phyloP scores from a whole-genome alignment of 2,329 filamentous ascomycete species.

The Microdochium paspali region DNA sequence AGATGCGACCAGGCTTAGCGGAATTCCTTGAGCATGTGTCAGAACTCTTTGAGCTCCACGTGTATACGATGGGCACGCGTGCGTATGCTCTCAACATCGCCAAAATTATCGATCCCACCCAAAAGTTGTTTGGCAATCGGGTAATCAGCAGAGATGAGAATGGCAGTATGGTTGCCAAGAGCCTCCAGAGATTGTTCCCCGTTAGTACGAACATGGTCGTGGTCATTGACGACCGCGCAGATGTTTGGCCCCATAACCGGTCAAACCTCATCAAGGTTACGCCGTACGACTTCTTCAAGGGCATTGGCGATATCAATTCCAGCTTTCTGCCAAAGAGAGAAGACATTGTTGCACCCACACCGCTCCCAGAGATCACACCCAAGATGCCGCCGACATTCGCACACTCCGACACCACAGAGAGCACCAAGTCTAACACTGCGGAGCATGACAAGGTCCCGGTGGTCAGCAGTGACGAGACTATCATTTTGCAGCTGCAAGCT shows the following conservation, averaged over 20 bases:
- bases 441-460: constrained; percentile 10
- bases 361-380: constrained; percentile 8
- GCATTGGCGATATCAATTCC: constrained; percentile 97
- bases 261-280: constrained; percentile 90
- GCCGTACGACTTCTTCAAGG: constrained; percentile 96
- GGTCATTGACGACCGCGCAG: constrained; percentile 93
- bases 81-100: constrained; percentile 93
- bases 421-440: constrained; percentile 1
- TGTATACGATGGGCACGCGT: constrained; percentile 98
- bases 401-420: not conserved
- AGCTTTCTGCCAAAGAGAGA: constrained; percentile 82
- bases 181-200: constrained; percentile 81
- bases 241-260: constrained; percentile 88
- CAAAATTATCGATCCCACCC: constrained; percentile 82
- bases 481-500: constrained; percentile 61
- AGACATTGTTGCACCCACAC: constrained; percentile 32
- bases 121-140: constrained; percentile 83
- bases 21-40: constrained; percentile 73
- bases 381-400: constrained; percentile 7
- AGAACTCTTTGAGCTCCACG: constrained; percentile 84
- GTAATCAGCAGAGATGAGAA: constrained; percentile 97
- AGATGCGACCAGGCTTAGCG: constrained; percentile 78
- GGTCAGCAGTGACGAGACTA: constrained; percentile 16
- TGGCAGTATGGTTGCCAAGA: constrained; percentile 85
- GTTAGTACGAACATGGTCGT: constrained; percentile 99